A percentile compares a stretch with the other conserved stretches of the same genome.
Evolutionary conservation across 768 basidiomycete genomes (phyloP).

Genomic region (Kwoniella dendrophila): DNA sequence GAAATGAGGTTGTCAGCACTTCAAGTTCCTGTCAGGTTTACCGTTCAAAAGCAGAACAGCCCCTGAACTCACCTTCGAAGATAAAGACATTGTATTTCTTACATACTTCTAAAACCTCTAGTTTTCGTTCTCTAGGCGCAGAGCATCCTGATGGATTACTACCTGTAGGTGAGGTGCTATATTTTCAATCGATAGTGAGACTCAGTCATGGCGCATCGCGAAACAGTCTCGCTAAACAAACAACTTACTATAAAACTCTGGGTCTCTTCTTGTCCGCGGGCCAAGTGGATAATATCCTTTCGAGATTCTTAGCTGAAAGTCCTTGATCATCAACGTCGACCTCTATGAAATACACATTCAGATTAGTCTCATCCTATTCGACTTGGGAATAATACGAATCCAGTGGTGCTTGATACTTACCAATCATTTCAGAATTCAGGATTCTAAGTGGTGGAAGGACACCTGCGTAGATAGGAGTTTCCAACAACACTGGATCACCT

Average conservation of each 20-base stretch:
- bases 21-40: no score
- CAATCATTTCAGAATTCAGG: constrained; percentile 49
- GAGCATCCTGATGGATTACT: constrained; percentile 86
- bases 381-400: no score
- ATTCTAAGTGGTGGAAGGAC: constrained; percentile 53
- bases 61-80: constrained; percentile 70
- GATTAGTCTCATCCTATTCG: not conserved
- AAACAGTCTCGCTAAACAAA: not conserved
- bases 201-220: no score
- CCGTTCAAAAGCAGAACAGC: no score
- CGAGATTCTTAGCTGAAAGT: constrained; percentile 65
- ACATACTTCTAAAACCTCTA: constrained; percentile 67
- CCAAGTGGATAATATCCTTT: constrained; percentile 72
- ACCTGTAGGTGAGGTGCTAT: constrained; percentile 61
- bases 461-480: constrained; percentile 60
- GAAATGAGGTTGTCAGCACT: no score
- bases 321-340: constrained; percentile 76
- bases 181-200: not conserved
- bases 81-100: constrained; percentile 76
- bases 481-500: constrained; percentile 78
- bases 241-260: constrained; percentile 75
- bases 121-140: constrained; percentile 69
- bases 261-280: constrained; percentile 71
- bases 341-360: constrained; percentile 61
- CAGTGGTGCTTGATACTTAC: constrained; percentile 38